A percentile compares a stretch with the other conserved stretches of the same genome.
Conservation (phyloP, 768 basidiomycete genomes). For the Chalciporus piperatus region DNA sequence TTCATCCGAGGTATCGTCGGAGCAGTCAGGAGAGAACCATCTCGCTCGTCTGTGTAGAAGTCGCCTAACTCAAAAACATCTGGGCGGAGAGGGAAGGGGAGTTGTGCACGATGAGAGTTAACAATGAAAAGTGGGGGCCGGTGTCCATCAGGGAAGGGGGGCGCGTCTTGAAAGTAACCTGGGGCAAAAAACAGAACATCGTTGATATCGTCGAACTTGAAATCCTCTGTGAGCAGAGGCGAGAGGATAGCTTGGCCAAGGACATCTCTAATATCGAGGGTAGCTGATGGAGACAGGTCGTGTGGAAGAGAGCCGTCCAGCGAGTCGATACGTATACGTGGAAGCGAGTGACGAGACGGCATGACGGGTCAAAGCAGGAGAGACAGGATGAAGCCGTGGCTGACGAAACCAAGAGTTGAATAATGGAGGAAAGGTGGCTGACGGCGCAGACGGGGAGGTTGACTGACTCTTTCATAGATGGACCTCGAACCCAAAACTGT, state of each 20-base stretch:
- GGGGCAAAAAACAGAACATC: conserved; percentile 9
- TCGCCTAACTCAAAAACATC: conserved; percentile 19
- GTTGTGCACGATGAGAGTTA: conserved; percentile 19
- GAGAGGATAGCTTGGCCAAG: conserved; percentile 9
- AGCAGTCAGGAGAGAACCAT: conserved; percentile 17
- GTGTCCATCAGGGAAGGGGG: conserved; percentile 31
- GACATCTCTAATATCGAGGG: conserved; percentile 28
- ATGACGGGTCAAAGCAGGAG: conserved; percentile 13
- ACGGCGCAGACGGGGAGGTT: conserved; percentile 21
- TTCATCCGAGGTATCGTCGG: conserved; percentile 38
- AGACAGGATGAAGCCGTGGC: conserved; percentile 7
- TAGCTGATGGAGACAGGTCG: conserved; percentile 19
- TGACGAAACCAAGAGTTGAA: neutral
- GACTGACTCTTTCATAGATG: conserved; percentile 6
- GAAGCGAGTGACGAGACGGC: conserved; percentile 15
- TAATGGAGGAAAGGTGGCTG: conserved; percentile 17
- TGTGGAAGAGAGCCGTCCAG: conserved; percentile 9
- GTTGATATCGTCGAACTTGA: conserved; percentile 16
- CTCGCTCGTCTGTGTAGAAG: conserved; percentile 19
- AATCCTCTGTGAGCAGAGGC: conserved; percentile 22
- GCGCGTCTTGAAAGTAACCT: conserved; percentile 19
- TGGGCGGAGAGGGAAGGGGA: conserved; percentile 21
- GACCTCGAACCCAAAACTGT: neutral
- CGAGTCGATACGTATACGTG: conserved; percentile 21
- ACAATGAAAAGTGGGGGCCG: conserved; percentile 29